phyloP scores from a whole-genome alignment of 2,329 filamentous ascomycete species.

The Aspergillus melleus region DNA sequence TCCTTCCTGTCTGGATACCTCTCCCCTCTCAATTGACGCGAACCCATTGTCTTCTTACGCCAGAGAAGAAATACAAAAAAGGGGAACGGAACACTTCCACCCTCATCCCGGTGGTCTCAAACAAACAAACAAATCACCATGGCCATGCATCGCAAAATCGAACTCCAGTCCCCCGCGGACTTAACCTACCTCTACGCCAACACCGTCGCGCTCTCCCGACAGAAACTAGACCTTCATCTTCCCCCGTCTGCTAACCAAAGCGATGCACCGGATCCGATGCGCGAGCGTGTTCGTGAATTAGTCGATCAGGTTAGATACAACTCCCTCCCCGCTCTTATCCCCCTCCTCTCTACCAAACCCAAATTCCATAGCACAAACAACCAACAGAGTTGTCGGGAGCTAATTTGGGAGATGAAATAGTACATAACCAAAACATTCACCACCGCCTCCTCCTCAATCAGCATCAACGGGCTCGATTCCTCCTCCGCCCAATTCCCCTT shows the following conservation, averaged over 20 bases:
- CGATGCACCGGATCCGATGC: constrained; percentile 43
- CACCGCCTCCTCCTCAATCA: constrained; percentile 45
- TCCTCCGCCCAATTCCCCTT: constrained; percentile 32
- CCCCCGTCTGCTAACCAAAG: constrained; percentile 45
- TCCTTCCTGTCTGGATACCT: too few relatives aligned
- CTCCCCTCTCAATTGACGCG: too few relatives aligned
- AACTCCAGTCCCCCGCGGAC: constrained; percentile 52
- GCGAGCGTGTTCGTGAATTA: constrained; percentile 43
- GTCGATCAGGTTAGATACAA: constrained; percentile 38
- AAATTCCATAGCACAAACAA: background rate
- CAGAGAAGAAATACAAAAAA: too few relatives aligned
- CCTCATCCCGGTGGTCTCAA: too few relatives aligned
- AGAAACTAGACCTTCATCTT: constrained; percentile 51
- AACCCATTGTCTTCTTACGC: too few relatives aligned
- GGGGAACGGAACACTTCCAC: too few relatives aligned
- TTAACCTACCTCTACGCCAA: constrained; percentile 51
- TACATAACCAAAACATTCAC: constrained; percentile 49
- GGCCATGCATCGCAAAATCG: constrained; percentile 47
- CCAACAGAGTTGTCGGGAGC: too few relatives aligned
- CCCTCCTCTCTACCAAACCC: background rate
- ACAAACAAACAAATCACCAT: background rate
- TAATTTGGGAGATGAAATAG: constrained; percentile 18
- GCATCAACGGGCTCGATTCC: constrained; percentile 50
- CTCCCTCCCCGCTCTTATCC: background rate
- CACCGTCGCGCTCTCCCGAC: constrained; percentile 44